Conservation (phyloP, 148 eudicot genomes). For the Euryodendron excelsum region DNA sequence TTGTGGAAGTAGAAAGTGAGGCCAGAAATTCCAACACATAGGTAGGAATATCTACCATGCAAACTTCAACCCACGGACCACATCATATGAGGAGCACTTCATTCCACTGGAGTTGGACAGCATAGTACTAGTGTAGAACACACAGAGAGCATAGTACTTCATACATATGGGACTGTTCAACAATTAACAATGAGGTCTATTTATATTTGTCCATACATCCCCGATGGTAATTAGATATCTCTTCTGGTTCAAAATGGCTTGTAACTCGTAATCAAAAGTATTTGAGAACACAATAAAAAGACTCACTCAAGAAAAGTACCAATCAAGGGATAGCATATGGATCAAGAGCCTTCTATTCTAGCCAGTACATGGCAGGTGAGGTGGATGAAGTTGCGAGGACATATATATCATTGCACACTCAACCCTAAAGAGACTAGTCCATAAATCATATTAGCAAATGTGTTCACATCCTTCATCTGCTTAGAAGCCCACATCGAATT, state of each 20-base stretch:
- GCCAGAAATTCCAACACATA: neutral
- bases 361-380: neutral
- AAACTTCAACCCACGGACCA: neutral
- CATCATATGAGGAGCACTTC: neutral
- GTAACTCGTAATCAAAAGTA: neutral
- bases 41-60: neutral
- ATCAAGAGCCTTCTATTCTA: neutral
- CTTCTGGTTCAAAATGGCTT: neutral
- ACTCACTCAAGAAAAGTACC: neutral
- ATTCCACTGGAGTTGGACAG: neutral
- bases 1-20: neutral
- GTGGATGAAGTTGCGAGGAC: neutral
- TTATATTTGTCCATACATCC: neutral
- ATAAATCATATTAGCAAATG: neutral
- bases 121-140: neutral
- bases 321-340: neutral
- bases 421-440: neutral
- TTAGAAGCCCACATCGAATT: neutral
- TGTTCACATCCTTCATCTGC: neutral
- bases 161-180: neutral
- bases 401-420: neutral
- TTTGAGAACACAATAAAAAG: neutral
- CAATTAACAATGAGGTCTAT: neutral
- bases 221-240: neutral
- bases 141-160: no score